Percentiles rank a stretch among this genome's conserved stretches.
phyloP scores from a whole-genome alignment of 768 basidiomycete species.

The Pholiota molesta region DNA sequence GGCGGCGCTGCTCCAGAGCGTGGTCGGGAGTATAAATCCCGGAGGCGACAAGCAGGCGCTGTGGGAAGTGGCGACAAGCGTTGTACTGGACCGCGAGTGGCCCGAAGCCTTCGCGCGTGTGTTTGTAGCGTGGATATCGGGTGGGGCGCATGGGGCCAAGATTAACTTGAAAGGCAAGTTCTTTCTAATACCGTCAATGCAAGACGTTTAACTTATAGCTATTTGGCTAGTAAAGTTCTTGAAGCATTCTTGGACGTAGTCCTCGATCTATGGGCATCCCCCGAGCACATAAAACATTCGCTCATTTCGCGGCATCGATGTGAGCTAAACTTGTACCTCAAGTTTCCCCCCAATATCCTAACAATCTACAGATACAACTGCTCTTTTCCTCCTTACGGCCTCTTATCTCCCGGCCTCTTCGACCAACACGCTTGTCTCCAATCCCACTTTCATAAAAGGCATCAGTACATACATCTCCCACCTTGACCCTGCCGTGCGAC shows the following conservation, averaged over 20 bases:
- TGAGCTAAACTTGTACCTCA: conserved; percentile 38
- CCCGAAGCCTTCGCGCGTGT: conserved; percentile 57
- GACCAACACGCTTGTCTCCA: conserved; percentile 50
- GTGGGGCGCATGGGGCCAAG: conserved; percentile 28
- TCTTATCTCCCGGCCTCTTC: conserved; percentile 64
- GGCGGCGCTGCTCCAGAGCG: conserved; percentile 47
- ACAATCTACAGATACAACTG: conserved; percentile 63
- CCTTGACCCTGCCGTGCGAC: conserved; percentile 72
- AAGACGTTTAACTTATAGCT: neutral
- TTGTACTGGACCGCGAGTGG: conserved; percentile 60
- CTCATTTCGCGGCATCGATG: conserved; percentile 75
- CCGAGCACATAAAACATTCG: conserved; percentile 82
- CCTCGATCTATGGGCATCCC: conserved; percentile 71
- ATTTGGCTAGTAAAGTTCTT: conserved; percentile 39
- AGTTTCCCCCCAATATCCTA: no score
- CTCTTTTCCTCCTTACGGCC: conserved; percentile 65
- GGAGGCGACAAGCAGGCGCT: conserved; percentile 42
- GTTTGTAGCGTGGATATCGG: conserved; percentile 72
- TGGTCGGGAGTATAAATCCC: conserved; percentile 56
- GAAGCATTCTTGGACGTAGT: conserved; percentile 48
- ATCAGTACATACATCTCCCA: conserved; percentile 80
- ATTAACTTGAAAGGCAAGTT: conserved; percentile 35
- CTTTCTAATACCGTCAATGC: neutral
- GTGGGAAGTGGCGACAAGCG: conserved; percentile 51
- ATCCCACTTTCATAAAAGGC: conserved; percentile 64